Percentiles rank a stretch among this genome's conserved stretches.
Evolutionary conservation across 305 asterid genomes (phyloP).

Genomic region (Fraxinus floribunda): DNA sequence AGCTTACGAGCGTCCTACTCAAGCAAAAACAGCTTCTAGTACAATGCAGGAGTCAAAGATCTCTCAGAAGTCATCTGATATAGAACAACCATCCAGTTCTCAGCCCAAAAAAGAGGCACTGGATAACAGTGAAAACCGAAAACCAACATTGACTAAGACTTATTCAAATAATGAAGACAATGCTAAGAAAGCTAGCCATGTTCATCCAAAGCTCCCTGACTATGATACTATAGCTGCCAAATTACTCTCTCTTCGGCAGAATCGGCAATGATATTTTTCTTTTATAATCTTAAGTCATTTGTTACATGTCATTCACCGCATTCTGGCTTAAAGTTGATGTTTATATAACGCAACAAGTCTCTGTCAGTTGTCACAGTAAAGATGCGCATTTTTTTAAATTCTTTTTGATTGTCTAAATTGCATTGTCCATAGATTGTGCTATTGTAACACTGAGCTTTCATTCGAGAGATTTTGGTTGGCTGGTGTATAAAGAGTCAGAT

Average conservation of each 20-base stretch:
- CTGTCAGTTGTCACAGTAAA: background rate
- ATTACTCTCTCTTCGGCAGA: slow-evolving; percentile 49
- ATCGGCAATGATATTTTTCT: slow-evolving; percentile 39
- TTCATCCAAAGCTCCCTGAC: slow-evolving; percentile 97
- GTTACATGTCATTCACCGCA: slow-evolving; percentile 8
- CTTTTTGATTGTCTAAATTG: background rate
- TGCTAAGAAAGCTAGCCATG: slow-evolving; percentile 69
- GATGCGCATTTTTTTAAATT: background rate
- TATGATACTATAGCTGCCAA: slow-evolving; percentile 56
- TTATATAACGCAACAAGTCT: background rate
- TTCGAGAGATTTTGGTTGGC: background rate
- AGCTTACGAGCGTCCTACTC: slow-evolving; percentile 13
- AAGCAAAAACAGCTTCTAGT: slow-evolving; percentile 27
- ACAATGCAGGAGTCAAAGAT: slow-evolving; percentile 30
- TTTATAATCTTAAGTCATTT: background rate
- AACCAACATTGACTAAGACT: slow-evolving; percentile 35
- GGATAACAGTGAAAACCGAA: slow-evolving; percentile 27
- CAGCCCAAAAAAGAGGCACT: slow-evolving; percentile 24
- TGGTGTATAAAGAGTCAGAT: background rate
- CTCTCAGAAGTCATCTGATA: slow-evolving; percentile 13
- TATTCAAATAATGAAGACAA: slow-evolving; percentile 36
- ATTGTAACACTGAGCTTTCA: background rate
- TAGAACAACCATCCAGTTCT: background rate
- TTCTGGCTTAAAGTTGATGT: slow-evolving; percentile 9
- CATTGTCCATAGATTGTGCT: background rate